A percentile compares a stretch with the other conserved stretches of the same genome.
Evolutionary conservation across 116 monocot species (phyloP).

Genomic region (Cymodocea nodosa): DNA sequence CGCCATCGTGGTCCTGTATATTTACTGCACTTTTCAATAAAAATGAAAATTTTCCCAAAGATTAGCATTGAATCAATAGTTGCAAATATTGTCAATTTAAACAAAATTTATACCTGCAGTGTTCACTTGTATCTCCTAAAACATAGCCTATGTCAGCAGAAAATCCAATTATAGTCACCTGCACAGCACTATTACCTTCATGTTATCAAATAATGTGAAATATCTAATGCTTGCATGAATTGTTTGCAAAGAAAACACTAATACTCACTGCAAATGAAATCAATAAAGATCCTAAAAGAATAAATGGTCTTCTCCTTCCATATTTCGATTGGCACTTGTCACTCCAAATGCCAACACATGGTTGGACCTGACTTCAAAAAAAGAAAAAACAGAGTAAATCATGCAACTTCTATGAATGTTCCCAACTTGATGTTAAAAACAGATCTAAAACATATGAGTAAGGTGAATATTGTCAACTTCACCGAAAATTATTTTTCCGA

Average conservation of each 20-base stretch:
- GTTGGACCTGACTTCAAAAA: conserved; percentile 61
- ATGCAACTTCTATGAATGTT: background rate
- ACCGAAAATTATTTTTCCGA: background rate
- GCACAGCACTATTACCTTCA: conserved; percentile 5
- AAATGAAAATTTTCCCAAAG: too few species aligned
- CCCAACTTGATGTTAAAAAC: background rate
- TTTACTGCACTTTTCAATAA: conserved; percentile 16
- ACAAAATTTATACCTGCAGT: conserved; percentile 55
- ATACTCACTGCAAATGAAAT: conserved; percentile 83
- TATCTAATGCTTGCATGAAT: too few species aligned
- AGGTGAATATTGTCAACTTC: too few species aligned
- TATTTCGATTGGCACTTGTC: conserved; percentile 87
- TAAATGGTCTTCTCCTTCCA: conserved; percentile 94
- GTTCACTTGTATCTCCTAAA: conserved; percentile 75
- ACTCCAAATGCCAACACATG: conserved; percentile 99
- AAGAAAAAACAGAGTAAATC: background rate
- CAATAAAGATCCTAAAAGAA: conserved; percentile 75
- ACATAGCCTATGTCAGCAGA: conserved; percentile 89
- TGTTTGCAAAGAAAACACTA: background rate
- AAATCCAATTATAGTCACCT: conserved; percentile 92
- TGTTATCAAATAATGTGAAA: background rate
- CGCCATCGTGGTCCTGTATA: conserved; percentile 80
- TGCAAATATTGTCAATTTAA: background rate
- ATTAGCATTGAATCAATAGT: background rate
- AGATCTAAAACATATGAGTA: too few species aligned